These are phyloP conservation scores for Purpureocillium lavendulum DNA, from an alignment of 2,329 filamentous ascomycete species.

Conservation along the genomic window DNA sequence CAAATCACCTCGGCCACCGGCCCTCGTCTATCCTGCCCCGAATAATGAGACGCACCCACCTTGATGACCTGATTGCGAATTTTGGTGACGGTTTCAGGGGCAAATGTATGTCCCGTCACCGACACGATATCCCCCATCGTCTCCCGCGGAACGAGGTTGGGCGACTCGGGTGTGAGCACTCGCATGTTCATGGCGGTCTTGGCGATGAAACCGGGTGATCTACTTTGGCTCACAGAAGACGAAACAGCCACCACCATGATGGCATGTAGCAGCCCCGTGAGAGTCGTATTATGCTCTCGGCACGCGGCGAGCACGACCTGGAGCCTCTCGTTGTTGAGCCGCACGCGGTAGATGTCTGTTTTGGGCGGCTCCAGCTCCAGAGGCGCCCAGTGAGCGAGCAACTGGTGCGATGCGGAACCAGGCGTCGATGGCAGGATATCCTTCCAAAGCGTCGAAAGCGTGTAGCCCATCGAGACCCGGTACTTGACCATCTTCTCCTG, in stretches of 20 bases:
- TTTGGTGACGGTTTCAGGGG: neutral
- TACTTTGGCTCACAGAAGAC: neutral
- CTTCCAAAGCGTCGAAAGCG: neutral
- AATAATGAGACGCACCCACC: too few species aligned
- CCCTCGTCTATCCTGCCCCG: neutral
- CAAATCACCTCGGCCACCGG: neutral
- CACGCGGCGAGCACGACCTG: neutral
- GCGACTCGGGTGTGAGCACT: neutral
- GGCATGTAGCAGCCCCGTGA: neutral
- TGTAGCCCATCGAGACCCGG: neutral
- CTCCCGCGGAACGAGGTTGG: neutral
- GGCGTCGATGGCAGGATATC: neutral
- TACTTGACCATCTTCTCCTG: slow-evolving; percentile 2
- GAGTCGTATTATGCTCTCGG: neutral
- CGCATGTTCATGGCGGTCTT: slow-evolving; percentile 1
- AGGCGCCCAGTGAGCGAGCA: neutral
- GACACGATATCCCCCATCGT: slow-evolving; percentile 1
- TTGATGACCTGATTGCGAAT: neutral
- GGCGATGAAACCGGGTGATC: neutral
- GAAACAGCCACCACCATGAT: neutral
- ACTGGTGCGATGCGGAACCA: neutral
- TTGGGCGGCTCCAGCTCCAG: neutral
- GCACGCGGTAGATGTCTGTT: neutral
- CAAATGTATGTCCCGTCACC: neutral
- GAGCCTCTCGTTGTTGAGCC: neutral